Conservation (phyloP, 2,329 filamentous ascomycete species). For the Capronia coronata region DNA sequence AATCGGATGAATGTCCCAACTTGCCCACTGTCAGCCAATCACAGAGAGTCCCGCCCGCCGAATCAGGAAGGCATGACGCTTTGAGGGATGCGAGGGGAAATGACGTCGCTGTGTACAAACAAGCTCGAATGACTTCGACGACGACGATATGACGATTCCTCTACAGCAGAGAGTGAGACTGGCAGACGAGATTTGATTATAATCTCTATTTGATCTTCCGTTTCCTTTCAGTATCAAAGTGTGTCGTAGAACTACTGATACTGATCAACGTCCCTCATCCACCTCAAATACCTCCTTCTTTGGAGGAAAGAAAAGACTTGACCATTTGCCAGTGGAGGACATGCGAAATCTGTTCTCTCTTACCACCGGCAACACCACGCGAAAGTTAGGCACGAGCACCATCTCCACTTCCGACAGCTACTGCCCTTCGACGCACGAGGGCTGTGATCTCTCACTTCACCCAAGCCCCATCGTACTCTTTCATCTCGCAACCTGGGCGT, state of each 20-base stretch:
- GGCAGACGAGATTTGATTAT: background rate
- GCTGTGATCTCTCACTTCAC: background rate
- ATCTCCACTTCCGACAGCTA: slow-evolving; percentile 1
- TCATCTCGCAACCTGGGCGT: background rate
- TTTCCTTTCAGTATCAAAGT: no score
- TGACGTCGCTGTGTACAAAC: slow-evolving; percentile 6
- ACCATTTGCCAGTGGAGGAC: background rate
- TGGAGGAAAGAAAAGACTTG: background rate
- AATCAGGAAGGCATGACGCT: background rate
- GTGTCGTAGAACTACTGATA: no score
- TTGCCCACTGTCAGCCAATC: background rate
- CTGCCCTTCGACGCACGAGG: background rate
- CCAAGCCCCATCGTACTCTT: background rate
- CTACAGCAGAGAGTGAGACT: background rate
- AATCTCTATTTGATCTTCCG: background rate
- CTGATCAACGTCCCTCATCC: no score
- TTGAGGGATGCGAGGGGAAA: background rate
- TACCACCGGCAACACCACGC: background rate
- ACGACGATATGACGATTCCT: no score
- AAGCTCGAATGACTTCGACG: background rate
- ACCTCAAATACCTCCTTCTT: background rate
- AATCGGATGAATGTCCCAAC: slow-evolving; percentile 1
- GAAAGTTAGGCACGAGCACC: background rate
- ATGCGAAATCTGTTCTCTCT: slow-evolving; percentile 3
- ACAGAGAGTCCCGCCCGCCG: background rate